phyloP scores from a whole-genome alignment of 352 stramenopile genomes.

The Pythium periplocum region DNA sequence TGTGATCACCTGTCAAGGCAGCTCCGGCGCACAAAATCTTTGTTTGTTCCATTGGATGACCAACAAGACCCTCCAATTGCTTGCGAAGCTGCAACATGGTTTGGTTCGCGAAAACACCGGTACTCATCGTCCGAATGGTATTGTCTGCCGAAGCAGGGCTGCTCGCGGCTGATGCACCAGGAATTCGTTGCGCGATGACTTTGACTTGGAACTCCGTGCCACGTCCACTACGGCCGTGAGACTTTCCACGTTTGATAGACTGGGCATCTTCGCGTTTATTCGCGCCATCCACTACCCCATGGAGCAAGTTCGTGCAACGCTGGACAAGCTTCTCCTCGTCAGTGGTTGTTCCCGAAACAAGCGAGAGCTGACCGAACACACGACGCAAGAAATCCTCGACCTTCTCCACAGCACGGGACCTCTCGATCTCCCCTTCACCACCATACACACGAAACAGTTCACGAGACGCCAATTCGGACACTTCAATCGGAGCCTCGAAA shows the following conservation, averaged over 20 bases:
- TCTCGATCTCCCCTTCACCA: slow-evolving; percentile 25
- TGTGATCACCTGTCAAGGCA: slow-evolving; percentile 68
- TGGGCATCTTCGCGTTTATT: no score
- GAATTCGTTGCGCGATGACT: slow-evolving; percentile 73
- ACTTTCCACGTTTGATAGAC: not conserved
- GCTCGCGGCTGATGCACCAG: slow-evolving; percentile 18
- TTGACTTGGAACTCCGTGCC: slow-evolving; percentile 78
- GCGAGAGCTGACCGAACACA: slow-evolving; percentile 66
- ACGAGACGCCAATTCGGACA: slow-evolving; percentile 70
- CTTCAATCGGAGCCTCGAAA: slow-evolving; percentile 70
- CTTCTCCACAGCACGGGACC: slow-evolving; percentile 25
- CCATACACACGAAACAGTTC: slow-evolving; percentile 82
- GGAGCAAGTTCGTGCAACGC: slow-evolving; percentile 68
- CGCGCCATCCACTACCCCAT: slow-evolving; percentile 40
- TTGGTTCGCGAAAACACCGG: slow-evolving; percentile 73
- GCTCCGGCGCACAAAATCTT: slow-evolving; percentile 74
- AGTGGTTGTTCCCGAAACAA: slow-evolving; percentile 36
- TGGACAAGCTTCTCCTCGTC: slow-evolving; percentile 68
- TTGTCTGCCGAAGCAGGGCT: slow-evolving; percentile 36
- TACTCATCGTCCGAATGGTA: slow-evolving; percentile 48
- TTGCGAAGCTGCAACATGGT: slow-evolving; percentile 65
- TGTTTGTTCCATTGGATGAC: slow-evolving; percentile 71
- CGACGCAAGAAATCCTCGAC: slow-evolving; percentile 80
- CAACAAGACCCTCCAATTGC: slow-evolving; percentile 64
- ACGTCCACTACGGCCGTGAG: slow-evolving; percentile 65